phyloP scores from a whole-genome alignment of 495 filamentous ascomycete genomes.

The Penicillium steckii region DNA sequence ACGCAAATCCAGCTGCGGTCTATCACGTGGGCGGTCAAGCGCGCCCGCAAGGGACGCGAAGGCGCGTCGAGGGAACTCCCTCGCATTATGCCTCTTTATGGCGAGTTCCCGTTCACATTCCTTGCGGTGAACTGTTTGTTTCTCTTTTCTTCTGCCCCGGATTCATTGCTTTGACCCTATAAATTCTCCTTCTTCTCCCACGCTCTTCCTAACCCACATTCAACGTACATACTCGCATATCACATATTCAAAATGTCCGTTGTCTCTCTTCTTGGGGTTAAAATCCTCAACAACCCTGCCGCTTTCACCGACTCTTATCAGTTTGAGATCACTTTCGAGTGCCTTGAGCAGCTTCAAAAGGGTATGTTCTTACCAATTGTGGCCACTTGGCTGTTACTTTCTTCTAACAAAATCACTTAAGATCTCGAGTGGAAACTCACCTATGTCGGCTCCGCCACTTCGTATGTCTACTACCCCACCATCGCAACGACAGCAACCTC shows the following conservation, averaged over 20 bases:
- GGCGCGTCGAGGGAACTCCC: slow-evolving; percentile 24
- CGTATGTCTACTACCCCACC: slow-evolving; percentile 54
- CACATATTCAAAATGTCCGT: slow-evolving; percentile 75
- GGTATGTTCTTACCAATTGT: slow-evolving; percentile 46
- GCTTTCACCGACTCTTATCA: slow-evolving; percentile 84
- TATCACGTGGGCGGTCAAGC: slow-evolving; percentile 29
- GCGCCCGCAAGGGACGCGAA: slow-evolving; percentile 29
- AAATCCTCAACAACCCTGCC: slow-evolving; percentile 94
- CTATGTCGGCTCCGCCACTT: slow-evolving; percentile 96
- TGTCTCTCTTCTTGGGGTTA: slow-evolving; percentile 91
- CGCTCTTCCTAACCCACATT: slow-evolving; percentile 7
- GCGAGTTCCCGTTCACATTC: slow-evolving; percentile 19
- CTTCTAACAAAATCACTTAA: slow-evolving; percentile 32
- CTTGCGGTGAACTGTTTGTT: slow-evolving; percentile 28
- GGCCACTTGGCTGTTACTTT: not conserved
- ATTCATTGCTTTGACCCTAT: slow-evolving; percentile 57
- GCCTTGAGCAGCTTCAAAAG: slow-evolving; percentile 88
- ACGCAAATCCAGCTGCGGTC: not conserved
- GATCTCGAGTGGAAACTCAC: slow-evolving; percentile 99
- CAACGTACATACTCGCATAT: slow-evolving; percentile 16
- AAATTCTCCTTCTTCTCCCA: slow-evolving; percentile 63
- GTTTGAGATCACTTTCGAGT: slow-evolving; percentile 99
- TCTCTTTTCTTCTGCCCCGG: slow-evolving; percentile 13
- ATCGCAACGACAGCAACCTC: no score
- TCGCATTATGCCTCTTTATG: slow-evolving; percentile 20